Base-by-base conservation (phyloP, 2,329 filamentous ascomycete species). In the Aspergillus tamarii region DNA sequence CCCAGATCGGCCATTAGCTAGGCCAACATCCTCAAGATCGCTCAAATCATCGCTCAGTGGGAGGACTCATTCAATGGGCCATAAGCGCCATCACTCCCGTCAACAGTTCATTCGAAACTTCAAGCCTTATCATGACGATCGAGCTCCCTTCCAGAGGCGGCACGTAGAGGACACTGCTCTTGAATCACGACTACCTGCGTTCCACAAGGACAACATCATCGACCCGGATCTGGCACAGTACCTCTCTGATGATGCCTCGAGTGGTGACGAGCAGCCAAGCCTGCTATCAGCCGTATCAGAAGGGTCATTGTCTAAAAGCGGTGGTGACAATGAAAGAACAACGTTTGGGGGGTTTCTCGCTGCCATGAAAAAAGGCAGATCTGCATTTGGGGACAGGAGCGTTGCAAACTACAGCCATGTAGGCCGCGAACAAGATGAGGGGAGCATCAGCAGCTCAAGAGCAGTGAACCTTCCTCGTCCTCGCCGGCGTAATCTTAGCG, bases 171-270 rank as follows among this genome's bases (percentile, higher is more conserved):
- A 93, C 63, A 80, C 84, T 55, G 81, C 84, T 4, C 88, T 85
- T 66, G 90, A 89, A 67, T 82, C 87, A 9, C 88, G 88, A 48
- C 85, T 97, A 41, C 90, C 94, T 19, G 93, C 93, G n/a, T 98
- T 99, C 71, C 95, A 99, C 76, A 93, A 95, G 73, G 95, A 99
- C 81, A 98, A 95, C 74, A 97, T 99, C 70, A 98, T 99, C 70
- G 95, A 99, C 74, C 95, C 95, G 1, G 95, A 99, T 73, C 83
- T 99, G 60, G 94, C 94, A 6, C 91, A 93, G 39, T 99, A 96
- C 78, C 91, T 99, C 84, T 99, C 95, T 8, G 95, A 99, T 75
- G 89, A 92, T 70, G 93, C 92, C 55, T 97, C 94, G 1, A 97
- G 93, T 71, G 94, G 91, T 43, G 94, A 97, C 71, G 94, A 99